Percentiles rank a stretch among this genome's conserved stretches.
phyloP scores from a whole-genome alignment of 768 basidiomycete genomes.

The Collybia sordida region DNA sequence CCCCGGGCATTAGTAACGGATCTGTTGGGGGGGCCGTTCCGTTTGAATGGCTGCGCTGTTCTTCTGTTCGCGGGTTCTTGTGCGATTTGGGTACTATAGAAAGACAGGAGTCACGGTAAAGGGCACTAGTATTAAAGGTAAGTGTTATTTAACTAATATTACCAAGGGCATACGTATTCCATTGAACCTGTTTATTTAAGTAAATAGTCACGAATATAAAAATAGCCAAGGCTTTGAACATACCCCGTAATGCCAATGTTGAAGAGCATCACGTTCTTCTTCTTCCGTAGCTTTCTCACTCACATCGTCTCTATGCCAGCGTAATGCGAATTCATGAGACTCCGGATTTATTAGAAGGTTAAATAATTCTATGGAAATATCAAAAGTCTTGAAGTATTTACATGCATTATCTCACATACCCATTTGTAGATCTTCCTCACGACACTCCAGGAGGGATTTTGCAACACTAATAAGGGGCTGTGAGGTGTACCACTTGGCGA shows the following conservation, averaged over 20 bases:
- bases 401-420: slow-evolving; percentile 41
- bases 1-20: slow-evolving; percentile 72
- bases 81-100: slow-evolving; percentile 74
- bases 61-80: slow-evolving; percentile 50
- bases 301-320: slow-evolving; percentile 83
- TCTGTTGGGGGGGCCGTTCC: slow-evolving; percentile 49
- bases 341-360: slow-evolving; percentile 74
- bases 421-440: slow-evolving; percentile 66
- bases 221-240: slow-evolving; percentile 15
- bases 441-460: slow-evolving; percentile 51
- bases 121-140: slow-evolving; percentile 41
- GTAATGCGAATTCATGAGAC: slow-evolving; percentile 62
- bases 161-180: slow-evolving; percentile 66
- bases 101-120: slow-evolving; percentile 69
- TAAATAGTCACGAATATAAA: background rate
- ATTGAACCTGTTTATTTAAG: slow-evolving; percentile 55
- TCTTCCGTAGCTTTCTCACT: slow-evolving; percentile 52
- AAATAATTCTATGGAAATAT: slow-evolving; percentile 55
- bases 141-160: background rate
- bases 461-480: slow-evolving; percentile 42
- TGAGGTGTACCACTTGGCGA: slow-evolving; percentile 70
- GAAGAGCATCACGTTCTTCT: slow-evolving; percentile 59
- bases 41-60: slow-evolving; percentile 56
- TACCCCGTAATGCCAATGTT: slow-evolving; percentile 66
- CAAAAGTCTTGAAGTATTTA: background rate